Conservation (phyloP, 1,139 yeast species). For the Yamadazyma diddensiae region DNA sequence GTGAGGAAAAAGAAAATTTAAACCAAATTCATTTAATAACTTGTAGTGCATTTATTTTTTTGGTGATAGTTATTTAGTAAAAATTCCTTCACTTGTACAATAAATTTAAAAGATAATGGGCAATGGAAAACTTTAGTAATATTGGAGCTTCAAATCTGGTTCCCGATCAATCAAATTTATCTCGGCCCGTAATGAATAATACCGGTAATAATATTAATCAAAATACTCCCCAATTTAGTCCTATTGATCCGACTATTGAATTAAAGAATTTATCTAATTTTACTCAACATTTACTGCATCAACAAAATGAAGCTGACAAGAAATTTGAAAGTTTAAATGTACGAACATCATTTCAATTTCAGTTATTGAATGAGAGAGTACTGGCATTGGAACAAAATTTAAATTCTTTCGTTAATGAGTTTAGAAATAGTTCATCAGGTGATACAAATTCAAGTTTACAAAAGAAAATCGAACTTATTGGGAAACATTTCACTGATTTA, state of each 20-base stretch:
- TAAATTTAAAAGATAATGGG: conserved; percentile 5
- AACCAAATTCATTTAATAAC: neutral
- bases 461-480: conserved; percentile 14
- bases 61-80: no score
- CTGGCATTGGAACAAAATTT: conserved; percentile 13
- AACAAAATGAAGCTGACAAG: conserved; percentile 18
- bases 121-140: conserved; percentile 10
- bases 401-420: conserved; percentile 3
- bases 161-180: neutral
- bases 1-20: neutral
- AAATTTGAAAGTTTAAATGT: conserved; percentile 18
- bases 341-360: conserved; percentile 23
- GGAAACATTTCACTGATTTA: conserved; percentile 17
- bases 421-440: conserved; percentile 1
- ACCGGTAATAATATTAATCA: neutral
- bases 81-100: no score
- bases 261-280: neutral
- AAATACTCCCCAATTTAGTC: no score
- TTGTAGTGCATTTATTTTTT: no score
- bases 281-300: neutral
- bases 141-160: neutral
- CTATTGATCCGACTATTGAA: no score
- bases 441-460: conserved; percentile 8
- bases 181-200: neutral
- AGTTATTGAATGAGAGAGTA: conserved; percentile 24